phyloP scores from a whole-genome alignment of 2,329 filamentous ascomycete genomes.

The Aspergillus brunneoviolaceus region DNA sequence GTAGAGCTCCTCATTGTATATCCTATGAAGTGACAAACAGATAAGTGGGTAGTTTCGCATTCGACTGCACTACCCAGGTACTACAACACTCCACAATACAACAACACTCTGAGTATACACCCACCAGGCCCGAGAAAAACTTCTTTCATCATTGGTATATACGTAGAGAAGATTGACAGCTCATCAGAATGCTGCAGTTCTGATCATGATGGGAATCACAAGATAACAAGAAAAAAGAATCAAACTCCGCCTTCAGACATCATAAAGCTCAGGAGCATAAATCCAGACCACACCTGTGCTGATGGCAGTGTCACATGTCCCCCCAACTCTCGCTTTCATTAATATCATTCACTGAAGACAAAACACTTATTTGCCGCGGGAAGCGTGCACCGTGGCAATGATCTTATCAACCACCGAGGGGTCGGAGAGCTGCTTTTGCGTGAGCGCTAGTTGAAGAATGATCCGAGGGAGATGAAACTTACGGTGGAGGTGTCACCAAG shows the following conservation, averaged over 20 bases:
- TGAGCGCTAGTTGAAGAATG: slow-evolving; percentile 10
- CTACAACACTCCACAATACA: no score
- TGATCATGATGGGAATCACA: slow-evolving; percentile 7
- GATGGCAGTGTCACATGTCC: not conserved
- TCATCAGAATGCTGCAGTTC: not conserved
- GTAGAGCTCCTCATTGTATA: no score
- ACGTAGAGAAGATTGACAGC: not conserved
- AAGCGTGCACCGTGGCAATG: slow-evolving; percentile 70
- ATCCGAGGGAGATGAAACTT: slow-evolving; percentile 41
- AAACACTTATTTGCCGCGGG: slow-evolving; percentile 40
- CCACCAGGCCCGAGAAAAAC: not conserved
- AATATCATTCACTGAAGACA: slow-evolving; percentile 6
- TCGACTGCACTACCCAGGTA: no score
- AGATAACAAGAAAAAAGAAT: slow-evolving; percentile 1
- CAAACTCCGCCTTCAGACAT: slow-evolving; percentile 5
- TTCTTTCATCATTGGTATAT: not conserved
- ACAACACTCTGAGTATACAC: not conserved
- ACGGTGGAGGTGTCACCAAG: slow-evolving; percentile 90
- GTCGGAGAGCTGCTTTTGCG: slow-evolving; percentile 69
- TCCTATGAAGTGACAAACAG: no score
- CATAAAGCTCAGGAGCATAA: not conserved
- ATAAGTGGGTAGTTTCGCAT: no score
- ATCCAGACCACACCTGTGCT: not conserved
- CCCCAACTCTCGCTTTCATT: slow-evolving; percentile 2
- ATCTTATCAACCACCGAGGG: slow-evolving; percentile 87